phyloP scores from a whole-genome alignment of 192 early-diverging fungal species.

The Fimicolochytrium jonesii region DNA sequence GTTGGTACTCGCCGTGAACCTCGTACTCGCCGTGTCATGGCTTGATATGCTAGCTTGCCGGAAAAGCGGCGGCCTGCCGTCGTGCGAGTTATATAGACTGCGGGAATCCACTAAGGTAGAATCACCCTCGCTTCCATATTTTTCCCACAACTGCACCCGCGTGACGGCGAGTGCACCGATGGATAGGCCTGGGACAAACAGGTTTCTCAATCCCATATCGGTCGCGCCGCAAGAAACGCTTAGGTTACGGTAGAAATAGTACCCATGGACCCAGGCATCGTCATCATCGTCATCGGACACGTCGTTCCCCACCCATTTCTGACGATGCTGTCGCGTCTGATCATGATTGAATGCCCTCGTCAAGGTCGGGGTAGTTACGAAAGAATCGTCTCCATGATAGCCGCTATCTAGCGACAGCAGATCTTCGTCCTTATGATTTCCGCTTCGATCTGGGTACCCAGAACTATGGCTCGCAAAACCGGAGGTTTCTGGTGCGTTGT shows the following conservation, averaged over 20 bases:
- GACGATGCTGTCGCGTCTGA: constrained; percentile 28
- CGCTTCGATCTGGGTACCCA: neutral
- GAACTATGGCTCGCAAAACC: neutral
- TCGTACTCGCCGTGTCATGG: no score
- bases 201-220: constrained; percentile 14
- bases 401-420: constrained; percentile 11
- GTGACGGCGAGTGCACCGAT: no score
- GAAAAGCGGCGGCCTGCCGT: no score
- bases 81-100: no score
- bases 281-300: constrained; percentile 26
- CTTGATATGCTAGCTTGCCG: no score
- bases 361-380: neutral
- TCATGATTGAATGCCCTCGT: neutral
- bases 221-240: neutral
- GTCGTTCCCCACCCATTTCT: constrained; percentile 50
- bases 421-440: neutral
- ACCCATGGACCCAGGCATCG: constrained; percentile 27
- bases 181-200: no score
- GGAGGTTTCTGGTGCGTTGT: neutral
- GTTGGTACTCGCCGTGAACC: no score
- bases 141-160: no score
- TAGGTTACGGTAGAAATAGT: constrained; percentile 37
- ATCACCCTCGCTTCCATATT: no score
- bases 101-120: no score
- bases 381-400: constrained; percentile 1